These are phyloP conservation scores for Botryotinia calthae DNA, from an alignment of 2,329 filamentous ascomycete species.

Conservation along the genomic window DNA sequence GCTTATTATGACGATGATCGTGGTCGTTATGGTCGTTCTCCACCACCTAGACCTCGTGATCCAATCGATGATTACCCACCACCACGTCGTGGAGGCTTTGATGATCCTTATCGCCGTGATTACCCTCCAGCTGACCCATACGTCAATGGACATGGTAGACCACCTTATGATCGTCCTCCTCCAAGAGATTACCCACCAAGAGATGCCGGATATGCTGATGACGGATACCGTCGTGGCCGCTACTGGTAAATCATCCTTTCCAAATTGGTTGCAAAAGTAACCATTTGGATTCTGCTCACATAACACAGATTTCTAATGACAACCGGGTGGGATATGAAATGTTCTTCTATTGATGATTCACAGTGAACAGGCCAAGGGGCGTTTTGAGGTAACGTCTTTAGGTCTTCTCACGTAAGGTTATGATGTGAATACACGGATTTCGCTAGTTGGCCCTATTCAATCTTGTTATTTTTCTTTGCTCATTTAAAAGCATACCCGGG, in stretches of 20 bases:
- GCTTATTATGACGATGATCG: conserved; percentile 84
- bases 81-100: conserved; percentile 64
- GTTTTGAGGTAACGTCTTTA: conserved; percentile 21
- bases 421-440: conserved; percentile 22
- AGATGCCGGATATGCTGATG: conserved; percentile 34
- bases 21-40: conserved; percentile 77
- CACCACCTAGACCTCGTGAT: conserved; percentile 63
- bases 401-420: conserved; percentile 15
- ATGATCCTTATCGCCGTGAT: conserved; percentile 73
- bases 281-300: conserved; percentile 23
- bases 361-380: conserved; percentile 20
- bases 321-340: conserved; percentile 21
- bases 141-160: conserved; percentile 48
- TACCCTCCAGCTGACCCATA: conserved; percentile 58
- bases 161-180: conserved; percentile 51
- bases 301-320: conserved; percentile 23
- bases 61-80: conserved; percentile 77
- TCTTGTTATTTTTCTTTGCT: conserved; percentile 19
- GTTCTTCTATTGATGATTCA: conserved; percentile 20
- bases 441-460: conserved; percentile 14
- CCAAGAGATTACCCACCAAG: conserved; percentile 39
- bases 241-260: conserved; percentile 35
- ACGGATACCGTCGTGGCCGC: conserved; percentile 36
- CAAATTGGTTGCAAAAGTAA: conserved; percentile 10
- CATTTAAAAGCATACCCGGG: conserved; percentile 18